Base-by-base conservation (phyloP, 768 basidiomycete species). In the Sarcodon aspratus region DNA sequence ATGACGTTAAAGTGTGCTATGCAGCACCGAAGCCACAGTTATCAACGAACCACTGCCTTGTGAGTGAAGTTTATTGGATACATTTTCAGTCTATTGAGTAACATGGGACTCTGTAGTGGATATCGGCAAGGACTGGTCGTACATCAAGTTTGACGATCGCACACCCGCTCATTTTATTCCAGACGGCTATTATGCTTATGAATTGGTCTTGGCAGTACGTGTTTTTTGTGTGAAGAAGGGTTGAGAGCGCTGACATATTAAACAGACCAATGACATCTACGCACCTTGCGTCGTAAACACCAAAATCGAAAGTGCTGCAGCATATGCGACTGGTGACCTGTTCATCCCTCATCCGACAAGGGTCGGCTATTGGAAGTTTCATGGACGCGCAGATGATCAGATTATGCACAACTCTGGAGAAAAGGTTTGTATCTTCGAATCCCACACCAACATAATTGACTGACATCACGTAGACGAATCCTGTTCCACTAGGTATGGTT, bases 261-360 rank as follows among this genome's bases (percentile, higher is more conserved):
- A 27, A 10, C 33, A 59, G 59, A 36, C 52, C 9, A 57, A 57
- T 21, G 56, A 59, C 12, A 35, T 42, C 4, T 55, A 55, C 38
- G 52, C 52, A 21, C 58, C 58, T 12, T 45, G 52, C 21, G 49
- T 56, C 34, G 45, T 63, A 42, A 75, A 75, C 52, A 45, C 61
- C 9, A 53, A 61, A 44, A 45, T 69, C 1, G 54, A 66, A 1
- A 74, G 71, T 2, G 53, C 55, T 13, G 58, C 61, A 17, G 71
- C 66, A 9, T 74, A 72, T 43, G 61, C 69, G 1, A 73, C 72
- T 1, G 57, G 62, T 0, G 76, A 76, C 54, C 40, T 76, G 2
- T 59, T 77, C 12, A 50, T 63, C 1, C 64, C 67, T 27, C 76
- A 77, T 54, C 71, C 75, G 0, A 66, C 64, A 0, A 68, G 64